phyloP scores from a whole-genome alignment of 257 asterid genomes.

The Buddleja alternifolia region DNA sequence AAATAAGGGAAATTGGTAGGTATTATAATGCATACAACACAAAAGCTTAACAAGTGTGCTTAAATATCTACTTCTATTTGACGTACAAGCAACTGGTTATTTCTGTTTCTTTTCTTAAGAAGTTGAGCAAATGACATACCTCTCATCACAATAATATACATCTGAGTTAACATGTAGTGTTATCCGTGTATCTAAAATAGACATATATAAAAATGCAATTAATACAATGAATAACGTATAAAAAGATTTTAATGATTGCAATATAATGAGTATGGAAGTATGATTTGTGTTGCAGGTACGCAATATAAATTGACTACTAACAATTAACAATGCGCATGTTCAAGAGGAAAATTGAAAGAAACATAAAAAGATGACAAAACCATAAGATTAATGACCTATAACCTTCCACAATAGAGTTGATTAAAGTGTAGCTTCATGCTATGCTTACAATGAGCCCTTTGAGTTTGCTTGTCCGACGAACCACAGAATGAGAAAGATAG shows the following conservation, averaged over 20 bases:
- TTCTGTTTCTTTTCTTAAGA: not conserved
- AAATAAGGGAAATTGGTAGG: constrained; percentile 3
- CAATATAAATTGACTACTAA: not conserved
- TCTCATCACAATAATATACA: constrained; percentile 7
- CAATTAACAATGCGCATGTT: not conserved
- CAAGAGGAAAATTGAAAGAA: constrained; percentile 8
- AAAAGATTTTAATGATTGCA: not conserved
- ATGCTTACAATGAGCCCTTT: constrained; percentile 77
- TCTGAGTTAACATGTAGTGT: not conserved
- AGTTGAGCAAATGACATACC: not conserved
- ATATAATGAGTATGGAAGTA: constrained; percentile 3
- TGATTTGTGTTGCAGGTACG: not conserved
- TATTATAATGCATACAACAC: constrained; percentile 23
- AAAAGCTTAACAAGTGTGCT: constrained; percentile 5
- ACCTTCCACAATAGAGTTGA: constrained; percentile 18
- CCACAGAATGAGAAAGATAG: constrained; percentile 85
- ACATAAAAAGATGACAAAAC: constrained; percentile 11
- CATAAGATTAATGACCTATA: constrained; percentile 19
- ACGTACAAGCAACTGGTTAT: constrained; percentile 17
- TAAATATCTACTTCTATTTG: not conserved
- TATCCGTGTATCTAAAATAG: constrained; percentile 18
- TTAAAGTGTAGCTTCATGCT: constrained; percentile 24
- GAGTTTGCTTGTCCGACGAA: constrained; percentile 78
- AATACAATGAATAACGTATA: constrained; percentile 5
- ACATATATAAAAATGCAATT: constrained; percentile 1